phyloP scores from a whole-genome alignment of 106 monocot genomes.

The Triglochin maritima region DNA sequence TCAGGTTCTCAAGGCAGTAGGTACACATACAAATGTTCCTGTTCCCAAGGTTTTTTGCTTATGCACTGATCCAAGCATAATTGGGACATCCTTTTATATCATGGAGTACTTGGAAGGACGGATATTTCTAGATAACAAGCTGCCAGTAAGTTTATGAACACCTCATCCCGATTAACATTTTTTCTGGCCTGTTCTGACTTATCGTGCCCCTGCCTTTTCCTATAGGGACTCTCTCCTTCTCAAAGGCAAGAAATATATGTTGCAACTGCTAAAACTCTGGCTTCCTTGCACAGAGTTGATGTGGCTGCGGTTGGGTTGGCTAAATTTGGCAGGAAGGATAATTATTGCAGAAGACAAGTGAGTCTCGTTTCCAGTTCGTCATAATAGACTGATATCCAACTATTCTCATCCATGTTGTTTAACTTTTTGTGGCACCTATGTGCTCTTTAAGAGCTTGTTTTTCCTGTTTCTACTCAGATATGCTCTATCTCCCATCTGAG shows the following conservation, averaged over 20 bases:
- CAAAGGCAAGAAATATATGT: slow-evolving; percentile 55
- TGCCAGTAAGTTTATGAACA: slow-evolving; percentile 40
- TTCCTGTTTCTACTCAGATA: too few species aligned
- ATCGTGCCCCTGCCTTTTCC: neutral
- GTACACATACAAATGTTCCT: slow-evolving; percentile 66
- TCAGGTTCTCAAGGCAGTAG: slow-evolving; percentile 92
- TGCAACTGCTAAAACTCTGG: slow-evolving; percentile 62
- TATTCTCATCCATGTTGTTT: too few species aligned
- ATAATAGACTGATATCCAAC: neutral
- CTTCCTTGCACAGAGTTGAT: slow-evolving; percentile 76
- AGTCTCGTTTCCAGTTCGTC: slow-evolving; percentile 3
- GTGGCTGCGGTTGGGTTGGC: slow-evolving; percentile 64
- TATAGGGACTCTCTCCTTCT: slow-evolving; percentile 61
- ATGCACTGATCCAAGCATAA: slow-evolving; percentile 71
- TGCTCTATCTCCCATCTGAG: too few species aligned
- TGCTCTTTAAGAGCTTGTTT: too few species aligned
- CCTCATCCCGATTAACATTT: neutral
- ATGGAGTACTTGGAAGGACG: slow-evolving; percentile 94
- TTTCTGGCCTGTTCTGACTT: neutral
- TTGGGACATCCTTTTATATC: slow-evolving; percentile 92
- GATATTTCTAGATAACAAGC: slow-evolving; percentile 66
- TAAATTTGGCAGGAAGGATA: slow-evolving; percentile 77
- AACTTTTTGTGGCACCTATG: too few species aligned
- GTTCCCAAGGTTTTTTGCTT: slow-evolving; percentile 88
- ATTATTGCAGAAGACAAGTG: slow-evolving; percentile 96